A percentile compares a stretch with the other conserved stretches of the same genome.
phyloP scores from a whole-genome alignment of 2,329 filamentous ascomycete genomes.

The Penicillium hordei region DNA sequence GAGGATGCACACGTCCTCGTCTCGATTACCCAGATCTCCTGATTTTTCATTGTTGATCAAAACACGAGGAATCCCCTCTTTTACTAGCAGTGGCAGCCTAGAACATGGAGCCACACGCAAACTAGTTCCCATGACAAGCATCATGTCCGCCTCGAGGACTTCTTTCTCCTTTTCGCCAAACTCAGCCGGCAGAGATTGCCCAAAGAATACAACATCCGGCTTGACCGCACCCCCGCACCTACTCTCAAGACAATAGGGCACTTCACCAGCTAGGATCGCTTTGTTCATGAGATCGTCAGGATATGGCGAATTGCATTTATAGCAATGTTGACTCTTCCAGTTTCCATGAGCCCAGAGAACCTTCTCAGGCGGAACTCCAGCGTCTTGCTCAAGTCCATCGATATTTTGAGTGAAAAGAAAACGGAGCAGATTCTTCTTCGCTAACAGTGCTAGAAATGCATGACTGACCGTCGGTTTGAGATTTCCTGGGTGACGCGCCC shows the following conservation, averaged over 20 bases:
- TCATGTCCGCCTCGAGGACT: slow-evolving; percentile 62
- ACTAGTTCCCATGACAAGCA: slow-evolving; percentile 77
- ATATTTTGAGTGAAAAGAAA: slow-evolving; percentile 93
- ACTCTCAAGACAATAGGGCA: slow-evolving; percentile 62
- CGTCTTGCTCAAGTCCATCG: slow-evolving; percentile 79
- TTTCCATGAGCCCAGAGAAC: slow-evolving; percentile 86
- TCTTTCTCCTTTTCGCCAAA: slow-evolving; percentile 59
- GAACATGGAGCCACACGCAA: slow-evolving; percentile 80
- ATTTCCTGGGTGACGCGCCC: slow-evolving; percentile 81
- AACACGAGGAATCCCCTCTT: slow-evolving; percentile 63
- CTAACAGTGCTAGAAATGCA: slow-evolving; percentile 73
- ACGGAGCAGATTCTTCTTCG: slow-evolving; percentile 69
- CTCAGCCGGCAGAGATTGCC: slow-evolving; percentile 61
- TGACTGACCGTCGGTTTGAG: slow-evolving; percentile 81
- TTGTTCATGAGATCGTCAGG: slow-evolving; percentile 67
- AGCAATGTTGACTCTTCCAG: slow-evolving; percentile 79
- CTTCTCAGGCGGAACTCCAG: slow-evolving; percentile 70
- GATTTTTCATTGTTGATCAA: slow-evolving; percentile 78
- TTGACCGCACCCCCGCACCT: slow-evolving; percentile 73
- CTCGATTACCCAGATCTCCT: slow-evolving; percentile 67
- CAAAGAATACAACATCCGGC: slow-evolving; percentile 85
- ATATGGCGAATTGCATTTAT: slow-evolving; percentile 70
- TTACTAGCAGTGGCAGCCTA: slow-evolving; percentile 62
- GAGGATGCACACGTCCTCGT: slow-evolving; percentile 74
- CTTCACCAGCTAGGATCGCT: slow-evolving; percentile 62